Evolutionary conservation across 257 asterid species (phyloP), one percentile per base, ranked within the genome.

Genomic region (Mentha longifolia): DNA sequence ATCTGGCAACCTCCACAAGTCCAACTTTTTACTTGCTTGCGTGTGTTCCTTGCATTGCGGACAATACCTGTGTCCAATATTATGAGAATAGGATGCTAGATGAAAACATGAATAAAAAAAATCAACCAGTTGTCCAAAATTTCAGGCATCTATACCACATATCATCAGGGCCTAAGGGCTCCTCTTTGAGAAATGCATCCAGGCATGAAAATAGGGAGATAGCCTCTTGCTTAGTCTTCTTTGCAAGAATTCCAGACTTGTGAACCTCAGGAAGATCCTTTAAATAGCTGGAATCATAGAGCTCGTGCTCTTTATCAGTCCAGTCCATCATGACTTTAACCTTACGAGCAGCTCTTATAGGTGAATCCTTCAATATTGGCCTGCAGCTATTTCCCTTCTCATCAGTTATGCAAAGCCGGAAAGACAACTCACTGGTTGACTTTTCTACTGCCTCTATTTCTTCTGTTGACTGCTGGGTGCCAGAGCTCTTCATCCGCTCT

Each of bases 131-230:
- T n/a, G n/a, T n/a, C n/a, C n/a, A n/a, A n/a, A n/a, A n/a, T 33
- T 33, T 33, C 56, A 70, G 28, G 43, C 41, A 50, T 56, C 51
- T 47, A 47, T 83, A 92, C 99, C 99, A 95, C 99, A 92, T 95
- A 79, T 95, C 99, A 81, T 95, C 99, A 35, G 94, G 99, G 67
- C 98, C 99, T 20, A 95, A 76, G 17, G 98, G 99, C 79, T 95
- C 99, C 85, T 92, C 98, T 80, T 88, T 95, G 45, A 89, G 81
- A 85, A 95, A 95, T 60, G 97, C 91, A 82, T 95, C 97, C 76
- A 95, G 79, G 76, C 99, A 95, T 2, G 98, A 92, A 87, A 95
- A 95, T 61, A 95, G 81, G 77, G 98, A 88, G 80, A 94, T 83
- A 7, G 91, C 90, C 70, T 91, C 99, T 79, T 84, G 98, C 79